phyloP scores from a whole-genome alignment of 768 basidiomycete species.

The Leccinum obscurum region DNA sequence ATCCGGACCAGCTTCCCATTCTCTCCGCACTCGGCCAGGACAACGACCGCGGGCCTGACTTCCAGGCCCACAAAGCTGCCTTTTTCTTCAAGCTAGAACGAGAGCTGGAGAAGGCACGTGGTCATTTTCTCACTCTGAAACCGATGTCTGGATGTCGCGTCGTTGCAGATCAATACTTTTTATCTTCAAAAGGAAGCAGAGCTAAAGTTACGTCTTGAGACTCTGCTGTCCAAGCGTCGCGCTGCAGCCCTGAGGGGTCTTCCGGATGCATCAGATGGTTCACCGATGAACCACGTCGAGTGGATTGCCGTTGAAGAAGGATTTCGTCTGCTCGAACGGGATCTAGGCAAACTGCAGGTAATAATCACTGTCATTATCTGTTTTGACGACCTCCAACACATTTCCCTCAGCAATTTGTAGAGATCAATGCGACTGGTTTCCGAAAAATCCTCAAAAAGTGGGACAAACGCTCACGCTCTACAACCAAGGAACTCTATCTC shows the following conservation, averaged over 20 bases:
- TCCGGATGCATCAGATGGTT: conserved; percentile 64
- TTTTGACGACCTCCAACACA: conserved; percentile 15
- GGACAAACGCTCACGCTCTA: conserved; percentile 93
- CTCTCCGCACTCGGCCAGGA: conserved; percentile 64
- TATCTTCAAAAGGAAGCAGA: conserved; percentile 98
- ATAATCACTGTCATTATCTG: conserved; percentile 14
- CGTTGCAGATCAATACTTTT: conserved; percentile 88
- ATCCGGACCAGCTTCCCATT: conserved; percentile 53
- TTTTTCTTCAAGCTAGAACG: conserved; percentile 99
- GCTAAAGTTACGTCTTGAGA: conserved; percentile 87
- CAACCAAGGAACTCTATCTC: conserved; percentile 96
- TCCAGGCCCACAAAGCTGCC: conserved; percentile 93
- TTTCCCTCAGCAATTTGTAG: conserved; percentile 81
- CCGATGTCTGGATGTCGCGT: conserved; percentile 6
- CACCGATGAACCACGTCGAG: conserved; percentile 66
- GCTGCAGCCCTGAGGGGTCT: conserved; percentile 73
- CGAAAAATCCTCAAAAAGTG: conserved; percentile 98
- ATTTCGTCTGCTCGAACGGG: conserved; percentile 89
- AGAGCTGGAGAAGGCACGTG: conserved; percentile 89
- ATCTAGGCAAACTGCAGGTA: conserved; percentile 94
- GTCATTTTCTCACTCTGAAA: conserved; percentile 4
- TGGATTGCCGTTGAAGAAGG: conserved; percentile 98
- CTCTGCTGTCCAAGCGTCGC: conserved; percentile 89
- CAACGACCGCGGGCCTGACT: conserved; percentile 76
- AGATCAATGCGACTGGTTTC: conserved; percentile 96